phyloP scores from a whole-genome alignment of 139 green algal genomes.

The Chara braunii region DNA sequence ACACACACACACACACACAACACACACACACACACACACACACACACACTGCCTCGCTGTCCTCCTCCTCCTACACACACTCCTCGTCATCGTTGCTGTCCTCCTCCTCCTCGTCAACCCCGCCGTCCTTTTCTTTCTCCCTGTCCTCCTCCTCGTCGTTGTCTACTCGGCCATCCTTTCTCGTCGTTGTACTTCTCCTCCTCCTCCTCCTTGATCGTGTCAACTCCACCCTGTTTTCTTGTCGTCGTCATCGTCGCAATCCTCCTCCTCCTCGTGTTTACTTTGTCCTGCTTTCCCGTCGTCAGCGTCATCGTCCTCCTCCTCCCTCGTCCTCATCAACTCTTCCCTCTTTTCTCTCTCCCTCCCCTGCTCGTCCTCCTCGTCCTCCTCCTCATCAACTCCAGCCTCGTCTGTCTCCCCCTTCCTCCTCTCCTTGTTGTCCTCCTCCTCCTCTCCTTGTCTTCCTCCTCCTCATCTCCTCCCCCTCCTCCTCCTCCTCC shows the following conservation, averaged over 20 bases:
- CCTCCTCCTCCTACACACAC: constrained; percentile 1
- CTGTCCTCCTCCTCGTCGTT: background rate
- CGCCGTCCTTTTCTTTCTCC: background rate
- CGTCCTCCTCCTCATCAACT: background rate
- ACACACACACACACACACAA: no score
- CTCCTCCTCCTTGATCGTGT: background rate
- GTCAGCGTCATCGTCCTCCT: background rate
- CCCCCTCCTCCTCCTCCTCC: no score
- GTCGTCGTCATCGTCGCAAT: no score
- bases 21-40: no score
- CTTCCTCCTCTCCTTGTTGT: no score
- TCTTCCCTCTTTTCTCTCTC: background rate
- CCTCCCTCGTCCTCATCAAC: background rate
- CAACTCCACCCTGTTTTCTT: background rate
- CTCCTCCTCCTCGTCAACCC: background rate
- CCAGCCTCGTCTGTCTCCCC: background rate
- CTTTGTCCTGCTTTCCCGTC: background rate
- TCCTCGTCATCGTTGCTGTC: background rate
- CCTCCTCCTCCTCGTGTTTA: background rate
- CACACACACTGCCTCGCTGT: no score
- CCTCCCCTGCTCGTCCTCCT: background rate
- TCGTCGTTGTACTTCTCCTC: constrained; percentile 11
- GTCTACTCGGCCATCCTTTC: background rate
- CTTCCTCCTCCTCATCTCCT: no score
- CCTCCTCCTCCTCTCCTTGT: no score